Evolutionary conservation across 345 rosid genomes (phyloP).

Genomic region (Rhizophora mangle): DNA sequence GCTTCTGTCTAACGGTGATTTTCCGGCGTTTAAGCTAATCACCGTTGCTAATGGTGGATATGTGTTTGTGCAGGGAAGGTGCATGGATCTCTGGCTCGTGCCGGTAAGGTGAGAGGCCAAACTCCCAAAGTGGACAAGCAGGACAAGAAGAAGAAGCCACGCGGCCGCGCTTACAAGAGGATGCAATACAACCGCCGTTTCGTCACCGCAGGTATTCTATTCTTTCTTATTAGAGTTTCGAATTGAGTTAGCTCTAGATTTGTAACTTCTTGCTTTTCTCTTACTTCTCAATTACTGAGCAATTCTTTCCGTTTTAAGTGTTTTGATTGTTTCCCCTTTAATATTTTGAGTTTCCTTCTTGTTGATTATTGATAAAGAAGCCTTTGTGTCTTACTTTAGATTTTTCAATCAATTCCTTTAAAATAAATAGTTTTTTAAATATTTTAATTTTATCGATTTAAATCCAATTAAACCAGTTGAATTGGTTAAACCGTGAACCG

Average conservation of each 20-base stretch:
- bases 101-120: constrained; percentile 48
- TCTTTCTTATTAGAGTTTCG: background rate
- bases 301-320: too few relatives aligned
- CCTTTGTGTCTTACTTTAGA: too few relatives aligned
- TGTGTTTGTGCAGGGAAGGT: constrained; percentile 53
- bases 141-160: constrained; percentile 81
- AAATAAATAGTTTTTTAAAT: too few relatives aligned
- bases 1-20: background rate
- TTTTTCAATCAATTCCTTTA: too few relatives aligned
- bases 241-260: background rate
- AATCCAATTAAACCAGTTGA: too few relatives aligned
- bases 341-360: too few relatives aligned
- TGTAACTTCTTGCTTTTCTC: background rate
- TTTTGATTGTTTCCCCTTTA: too few relatives aligned
- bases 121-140: constrained; percentile 83
- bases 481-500: too few relatives aligned
- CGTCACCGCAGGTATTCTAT: constrained; percentile 67
- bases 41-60: background rate
- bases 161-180: constrained; percentile 83
- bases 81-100: background rate
- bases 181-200: constrained; percentile 88
- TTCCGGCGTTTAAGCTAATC: too few relatives aligned
- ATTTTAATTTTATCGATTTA: too few relatives aligned
- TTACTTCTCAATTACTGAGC: too few relatives aligned
- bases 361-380: too few relatives aligned